Evolutionary conservation across 257 asterid species (phyloP), one percentile per base, ranked within the genome.

Genomic region (Penstemon eatonii): DNA sequence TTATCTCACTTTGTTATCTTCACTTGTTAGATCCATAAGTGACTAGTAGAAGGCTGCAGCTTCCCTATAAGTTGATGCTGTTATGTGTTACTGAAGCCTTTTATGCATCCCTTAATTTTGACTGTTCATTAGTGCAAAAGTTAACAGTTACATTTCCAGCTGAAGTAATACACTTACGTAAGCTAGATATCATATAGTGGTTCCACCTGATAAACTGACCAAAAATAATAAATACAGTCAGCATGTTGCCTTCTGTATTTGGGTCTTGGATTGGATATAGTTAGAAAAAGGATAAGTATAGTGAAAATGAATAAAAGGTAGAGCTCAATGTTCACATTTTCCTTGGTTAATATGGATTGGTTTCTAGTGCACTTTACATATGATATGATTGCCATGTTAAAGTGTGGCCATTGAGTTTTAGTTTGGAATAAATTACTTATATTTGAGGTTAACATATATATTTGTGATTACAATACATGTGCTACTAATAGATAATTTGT

Each of bases 401-500:
- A 68, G 1, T 44, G 18, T 38, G 1, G 25, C 19, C 52, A 49
- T 18, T 4, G 4, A 5, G 33, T 25, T 25, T 12, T 63, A 15
- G 18, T 15, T 33, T 46, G 19, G 56, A 25, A 60, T 40, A 42
- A 11, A 47, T 25, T 25, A 25, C 3, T 25, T 25, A 25, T 2
- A 25, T 59, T 62, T 37, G 56, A 25, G 66, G 54, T 67, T 64
- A 25, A 25, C 33, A 25, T 25, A 25, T 1, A 25, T 25, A 2
- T 25, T 25, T 25, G 33, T 25, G 33, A 25, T 25, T 25, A 25
- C 33, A 43, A 33, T 39, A 56, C 60, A 69, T 57, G 33, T 73
- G 56, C n/a, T 57, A 33, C 12, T 38, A 36, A 40, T 59, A 79
- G 52, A 78, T 45, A 39, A 37, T 38, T 71, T 60, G 56, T 36